phyloP scores from a whole-genome alignment of 768 basidiomycete genomes.

The Lanmaoa pseudosensibilis region DNA sequence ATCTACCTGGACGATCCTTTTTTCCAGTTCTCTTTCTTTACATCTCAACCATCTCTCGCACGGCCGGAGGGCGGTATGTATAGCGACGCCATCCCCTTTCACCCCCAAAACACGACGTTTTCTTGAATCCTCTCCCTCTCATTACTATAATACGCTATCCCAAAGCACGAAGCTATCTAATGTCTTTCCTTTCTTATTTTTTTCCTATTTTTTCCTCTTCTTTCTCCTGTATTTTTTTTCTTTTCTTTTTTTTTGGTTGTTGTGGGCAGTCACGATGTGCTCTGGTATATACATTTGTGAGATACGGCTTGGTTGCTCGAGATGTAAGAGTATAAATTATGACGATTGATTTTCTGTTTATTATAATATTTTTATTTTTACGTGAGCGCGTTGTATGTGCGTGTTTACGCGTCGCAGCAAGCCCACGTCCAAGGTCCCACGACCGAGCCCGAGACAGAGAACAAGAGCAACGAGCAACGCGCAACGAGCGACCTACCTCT shows the following conservation, averaged over 20 bases:
- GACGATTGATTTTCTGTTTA: background rate
- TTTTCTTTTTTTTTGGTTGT: background rate
- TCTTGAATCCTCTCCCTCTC: background rate
- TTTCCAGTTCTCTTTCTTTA: background rate
- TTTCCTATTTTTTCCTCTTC: background rate
- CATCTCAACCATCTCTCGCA: slow-evolving; percentile 8
- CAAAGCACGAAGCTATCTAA: slow-evolving; percentile 9
- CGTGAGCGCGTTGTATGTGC: slow-evolving; percentile 22
- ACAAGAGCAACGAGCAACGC: background rate
- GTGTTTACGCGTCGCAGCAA: slow-evolving; percentile 29
- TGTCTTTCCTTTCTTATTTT: background rate
- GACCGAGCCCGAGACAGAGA: background rate
- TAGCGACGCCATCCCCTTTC: slow-evolving; percentile 3
- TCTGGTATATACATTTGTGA: background rate
- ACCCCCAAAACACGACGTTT: background rate
- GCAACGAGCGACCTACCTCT: background rate
- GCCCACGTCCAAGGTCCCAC: background rate
- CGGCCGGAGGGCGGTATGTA: slow-evolving; percentile 9
- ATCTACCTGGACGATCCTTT: background rate
- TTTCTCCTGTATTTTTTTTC: background rate
- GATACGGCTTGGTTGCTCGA: background rate
- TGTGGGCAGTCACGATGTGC: background rate
- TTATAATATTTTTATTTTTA: background rate
- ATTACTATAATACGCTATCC: slow-evolving; percentile 3
- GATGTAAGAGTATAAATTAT: background rate